These are phyloP conservation scores for Zygnema cylindricum DNA, from an alignment of 139 green algal genomes.

Conservation along the genomic window DNA sequence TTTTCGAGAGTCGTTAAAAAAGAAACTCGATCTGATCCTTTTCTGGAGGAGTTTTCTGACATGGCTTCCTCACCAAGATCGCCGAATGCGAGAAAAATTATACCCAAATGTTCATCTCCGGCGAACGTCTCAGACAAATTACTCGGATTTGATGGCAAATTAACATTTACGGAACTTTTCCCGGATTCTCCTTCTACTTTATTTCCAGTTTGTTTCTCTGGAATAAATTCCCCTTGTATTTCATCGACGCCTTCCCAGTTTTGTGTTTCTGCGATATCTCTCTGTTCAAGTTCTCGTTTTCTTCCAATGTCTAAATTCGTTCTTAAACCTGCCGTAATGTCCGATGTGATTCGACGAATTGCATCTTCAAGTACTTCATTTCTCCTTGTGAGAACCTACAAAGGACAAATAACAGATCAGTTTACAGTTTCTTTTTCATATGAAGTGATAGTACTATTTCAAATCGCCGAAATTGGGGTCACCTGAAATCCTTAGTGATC, in stretches of 20 bases:
- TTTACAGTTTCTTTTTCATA: too few relatives aligned
- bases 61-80: not conserved
- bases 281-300: not conserved
- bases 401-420: too few relatives aligned
- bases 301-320: not conserved
- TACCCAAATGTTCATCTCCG: slow-evolving; percentile 6
- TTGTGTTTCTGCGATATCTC: not conserved
- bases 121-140: not conserved
- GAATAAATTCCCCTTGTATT: not conserved
- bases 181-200: slow-evolving; percentile 25
- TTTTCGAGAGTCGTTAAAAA: too few relatives aligned
- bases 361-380: not conserved
- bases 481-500: too few relatives aligned
- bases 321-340: not conserved
- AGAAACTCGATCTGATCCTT: too few relatives aligned
- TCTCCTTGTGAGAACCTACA: not conserved
- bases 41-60: too few relatives aligned
- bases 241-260: not conserved
- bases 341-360: not conserved
- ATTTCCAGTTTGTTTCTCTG: slow-evolving; percentile 33
- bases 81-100: not conserved
- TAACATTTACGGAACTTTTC: not conserved
- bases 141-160: not conserved
- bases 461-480: too few relatives aligned
- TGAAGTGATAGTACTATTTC: too few relatives aligned